Evolutionary conservation across 306 rosid species (phyloP).

Genomic region (Vachellia pachyceras): DNA sequence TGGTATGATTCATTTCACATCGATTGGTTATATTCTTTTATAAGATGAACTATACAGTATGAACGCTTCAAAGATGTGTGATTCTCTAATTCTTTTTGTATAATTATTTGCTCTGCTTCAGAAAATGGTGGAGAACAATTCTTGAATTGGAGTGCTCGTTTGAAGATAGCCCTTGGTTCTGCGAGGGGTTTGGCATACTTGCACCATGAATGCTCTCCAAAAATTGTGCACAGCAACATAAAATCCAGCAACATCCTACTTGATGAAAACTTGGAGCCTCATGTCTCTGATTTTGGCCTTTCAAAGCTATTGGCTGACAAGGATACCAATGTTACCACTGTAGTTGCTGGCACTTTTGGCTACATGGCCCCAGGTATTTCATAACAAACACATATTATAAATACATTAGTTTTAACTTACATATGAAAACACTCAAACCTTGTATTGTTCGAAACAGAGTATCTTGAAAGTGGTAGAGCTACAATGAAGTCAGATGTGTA

Average conservation of each 20-base stretch:
- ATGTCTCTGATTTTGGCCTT: conserved; percentile 91
- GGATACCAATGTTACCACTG: conserved; percentile 94
- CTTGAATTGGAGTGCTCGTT: conserved; percentile 79
- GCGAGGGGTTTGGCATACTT: conserved; percentile 93
- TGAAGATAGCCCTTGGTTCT: conserved; percentile 90
- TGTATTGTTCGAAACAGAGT: conserved; percentile 54
- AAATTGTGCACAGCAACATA: conserved; percentile 85
- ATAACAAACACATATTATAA: background rate
- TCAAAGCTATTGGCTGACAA: conserved; percentile 93
- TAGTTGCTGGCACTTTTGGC: conserved; percentile 98
- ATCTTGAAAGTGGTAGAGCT: conserved; percentile 95
- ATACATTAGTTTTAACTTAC: background rate
- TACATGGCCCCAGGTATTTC: conserved; percentile 91
- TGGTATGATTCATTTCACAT: conserved; percentile 53
- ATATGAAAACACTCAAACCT: background rate
- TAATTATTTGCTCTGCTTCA: conserved; percentile 16
- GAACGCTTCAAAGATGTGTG: background rate
- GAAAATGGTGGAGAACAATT: conserved; percentile 51
- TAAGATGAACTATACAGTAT: background rate
- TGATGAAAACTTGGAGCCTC: conserved; percentile 86
- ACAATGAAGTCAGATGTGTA: conserved; percentile 95
- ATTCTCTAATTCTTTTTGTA: conserved; percentile 4
- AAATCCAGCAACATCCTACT: conserved; percentile 97
- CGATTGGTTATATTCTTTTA: background rate
- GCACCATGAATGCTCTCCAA: conserved; percentile 93